Evolutionary conservation across 345 rosid species (phyloP).

Genomic region (Hibiscus trionum): DNA sequence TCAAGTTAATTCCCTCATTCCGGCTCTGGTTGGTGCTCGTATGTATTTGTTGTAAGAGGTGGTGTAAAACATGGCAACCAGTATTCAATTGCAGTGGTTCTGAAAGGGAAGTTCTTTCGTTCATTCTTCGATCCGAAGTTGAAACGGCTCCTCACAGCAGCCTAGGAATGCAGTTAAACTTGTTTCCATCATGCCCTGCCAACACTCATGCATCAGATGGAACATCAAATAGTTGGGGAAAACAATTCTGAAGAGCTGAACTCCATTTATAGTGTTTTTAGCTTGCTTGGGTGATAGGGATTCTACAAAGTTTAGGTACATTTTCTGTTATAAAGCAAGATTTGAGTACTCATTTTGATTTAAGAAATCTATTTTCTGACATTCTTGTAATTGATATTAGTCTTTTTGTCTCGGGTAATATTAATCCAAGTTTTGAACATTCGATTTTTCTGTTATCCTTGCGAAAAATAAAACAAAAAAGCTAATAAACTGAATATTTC

Average conservation of each 20-base stretch:
- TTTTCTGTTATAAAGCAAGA: background rate
- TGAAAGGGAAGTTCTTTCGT: conserved; percentile 8
- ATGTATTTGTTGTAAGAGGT: background rate
- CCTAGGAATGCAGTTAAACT: background rate
- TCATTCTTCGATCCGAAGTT: conserved; percentile 27
- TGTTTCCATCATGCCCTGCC: background rate
- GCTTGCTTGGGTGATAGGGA: background rate
- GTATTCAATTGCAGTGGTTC: conserved; percentile 1
- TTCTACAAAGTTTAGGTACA: background rate
- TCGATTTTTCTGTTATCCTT: too few relatives aligned
- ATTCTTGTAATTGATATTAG: background rate
- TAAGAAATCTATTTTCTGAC: background rate
- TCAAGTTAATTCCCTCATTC: background rate
- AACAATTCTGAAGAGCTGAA: background rate
- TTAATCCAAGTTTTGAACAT: background rate
- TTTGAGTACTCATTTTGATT: background rate
- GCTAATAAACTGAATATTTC: background rate
- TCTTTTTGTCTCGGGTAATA: background rate
- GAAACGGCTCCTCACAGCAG: background rate
- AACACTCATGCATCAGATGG: background rate
- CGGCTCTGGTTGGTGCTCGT: conserved; percentile 11
- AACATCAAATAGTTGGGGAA: background rate
- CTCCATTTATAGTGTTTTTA: background rate
- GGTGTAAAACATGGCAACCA: conserved; percentile 9
- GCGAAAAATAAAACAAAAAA: background rate